Base-by-base conservation (phyloP, 345 rosid genomes). In the Anacardium occidentale region DNA sequence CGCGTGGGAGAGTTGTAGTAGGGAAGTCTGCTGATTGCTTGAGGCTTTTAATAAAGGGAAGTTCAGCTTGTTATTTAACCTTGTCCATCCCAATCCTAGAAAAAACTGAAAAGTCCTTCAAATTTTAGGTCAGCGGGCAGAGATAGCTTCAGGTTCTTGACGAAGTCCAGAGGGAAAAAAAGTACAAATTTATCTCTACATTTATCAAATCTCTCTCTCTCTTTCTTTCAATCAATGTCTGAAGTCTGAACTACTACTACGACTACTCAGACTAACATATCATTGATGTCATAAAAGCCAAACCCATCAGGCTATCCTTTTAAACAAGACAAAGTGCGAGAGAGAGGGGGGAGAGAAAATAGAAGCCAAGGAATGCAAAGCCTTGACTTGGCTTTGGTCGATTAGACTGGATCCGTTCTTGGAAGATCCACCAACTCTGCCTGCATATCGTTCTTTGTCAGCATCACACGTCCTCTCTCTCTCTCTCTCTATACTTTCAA, bases 361-460 rank as follows among this genome's bases (percentile, higher is more conserved):
- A 40, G 22, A 37, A 34, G 64, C 58, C 64, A 59, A 61, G 37
- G 66, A 70, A 21, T 34, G 52, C 5, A 47, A 12, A 2, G 55
- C 54, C 65, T 65, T 72, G 75, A 72, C 75, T 70, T 75, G 40
- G 42, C 7, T 37, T 37, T 37, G 42, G 72, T 25, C 74, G 75
- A 68, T 51, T 67, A 58, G 85, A 79, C 77, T 75, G 64, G 81
- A 76, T 74, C 81, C 60, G 83, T 67, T 76, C 83, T 79, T 74
- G 80, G 64, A 78, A 82, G 82, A 75, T 73, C 78, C 80, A 70
- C 76, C 79, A 56, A 77, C 76, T 62, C 73, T n/a, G 69, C 59
- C 59, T 55, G 74, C 71, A 72, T 32, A 71, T 51, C 78, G 78
- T 62, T 22, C 58, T 59, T 70, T 58, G 65, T 78, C 76, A 54